phyloP scores from a whole-genome alignment of 1,139 yeast genomes.

The Kodamaea anthophila region DNA sequence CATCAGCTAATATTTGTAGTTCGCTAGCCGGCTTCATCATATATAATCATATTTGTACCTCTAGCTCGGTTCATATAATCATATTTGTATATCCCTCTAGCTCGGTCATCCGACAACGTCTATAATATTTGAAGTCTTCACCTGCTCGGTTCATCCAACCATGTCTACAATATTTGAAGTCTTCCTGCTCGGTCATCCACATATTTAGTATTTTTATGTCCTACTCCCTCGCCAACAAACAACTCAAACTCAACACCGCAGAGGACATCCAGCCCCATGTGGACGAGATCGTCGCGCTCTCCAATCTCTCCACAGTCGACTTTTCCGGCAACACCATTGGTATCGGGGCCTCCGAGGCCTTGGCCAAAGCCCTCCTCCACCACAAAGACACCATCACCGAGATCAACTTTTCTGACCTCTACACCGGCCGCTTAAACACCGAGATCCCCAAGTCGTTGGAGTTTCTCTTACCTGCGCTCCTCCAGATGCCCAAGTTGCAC shows the following conservation, averaged over 20 bases:
- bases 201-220: no score
- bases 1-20: no score
- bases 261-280: constrained; percentile 68
- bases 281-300: constrained; percentile 40
- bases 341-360: constrained; percentile 71
- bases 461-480: constrained; percentile 64
- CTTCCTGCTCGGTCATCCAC: no score
- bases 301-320: constrained; percentile 53
- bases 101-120: no score
- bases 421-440: constrained; percentile 89
- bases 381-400: constrained; percentile 50
- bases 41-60: no score
- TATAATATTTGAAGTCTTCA: no score
- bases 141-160: no score
- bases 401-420: constrained; percentile 82
- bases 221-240: constrained; percentile 68
- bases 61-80: no score
- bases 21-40: no score
- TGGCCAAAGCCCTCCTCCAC: constrained; percentile 55
- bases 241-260: constrained; percentile 64
- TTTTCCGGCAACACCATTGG: constrained; percentile 94
- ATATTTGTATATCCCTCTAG: no score
- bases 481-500: constrained; percentile 60
- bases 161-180: no score
- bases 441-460: constrained; percentile 86